Evolutionary conservation across 257 asterid genomes (phyloP).

Genomic region (Ocimum tenuiflorum): DNA sequence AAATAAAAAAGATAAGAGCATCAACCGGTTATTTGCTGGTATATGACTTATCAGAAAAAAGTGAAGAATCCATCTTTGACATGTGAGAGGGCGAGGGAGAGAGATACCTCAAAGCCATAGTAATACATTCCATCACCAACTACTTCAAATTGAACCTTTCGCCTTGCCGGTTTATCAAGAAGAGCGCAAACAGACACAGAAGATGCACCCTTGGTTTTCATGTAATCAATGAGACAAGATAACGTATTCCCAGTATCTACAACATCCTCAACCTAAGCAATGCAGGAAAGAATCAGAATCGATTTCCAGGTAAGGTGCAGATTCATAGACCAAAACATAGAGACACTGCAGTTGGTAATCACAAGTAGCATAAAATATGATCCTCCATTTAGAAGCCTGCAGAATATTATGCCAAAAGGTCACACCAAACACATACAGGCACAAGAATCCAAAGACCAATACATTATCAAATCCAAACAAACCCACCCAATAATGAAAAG

Average conservation of each 20-base stretch:
- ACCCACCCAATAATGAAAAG: too few species aligned
- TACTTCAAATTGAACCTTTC: conserved; percentile 55
- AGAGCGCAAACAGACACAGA: conserved; percentile 82
- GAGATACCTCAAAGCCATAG: conserved; percentile 70
- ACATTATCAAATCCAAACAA: background rate
- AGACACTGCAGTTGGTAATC: background rate
- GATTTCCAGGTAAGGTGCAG: background rate
- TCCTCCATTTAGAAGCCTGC: background rate
- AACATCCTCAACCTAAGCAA: conserved; percentile 76
- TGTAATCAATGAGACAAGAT: conserved; percentile 51
- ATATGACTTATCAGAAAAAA: background rate
- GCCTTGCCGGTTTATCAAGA: conserved; percentile 65
- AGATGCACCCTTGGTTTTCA: conserved; percentile 73
- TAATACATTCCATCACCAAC: conserved; percentile 82
- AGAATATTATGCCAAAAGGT: background rate
- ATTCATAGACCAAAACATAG: background rate
- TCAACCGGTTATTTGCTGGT: too few species aligned
- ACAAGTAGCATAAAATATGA: background rate
- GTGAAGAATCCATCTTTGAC: background rate
- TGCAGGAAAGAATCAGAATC: background rate
- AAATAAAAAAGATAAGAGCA: background rate
- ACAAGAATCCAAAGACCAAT: background rate
- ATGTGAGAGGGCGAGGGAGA: conserved; percentile 15
- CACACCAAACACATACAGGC: background rate
- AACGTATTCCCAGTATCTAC: conserved; percentile 87